Evolutionary conservation across 345 rosid genomes (phyloP).

Genomic region (Moringa oleifera): DNA sequence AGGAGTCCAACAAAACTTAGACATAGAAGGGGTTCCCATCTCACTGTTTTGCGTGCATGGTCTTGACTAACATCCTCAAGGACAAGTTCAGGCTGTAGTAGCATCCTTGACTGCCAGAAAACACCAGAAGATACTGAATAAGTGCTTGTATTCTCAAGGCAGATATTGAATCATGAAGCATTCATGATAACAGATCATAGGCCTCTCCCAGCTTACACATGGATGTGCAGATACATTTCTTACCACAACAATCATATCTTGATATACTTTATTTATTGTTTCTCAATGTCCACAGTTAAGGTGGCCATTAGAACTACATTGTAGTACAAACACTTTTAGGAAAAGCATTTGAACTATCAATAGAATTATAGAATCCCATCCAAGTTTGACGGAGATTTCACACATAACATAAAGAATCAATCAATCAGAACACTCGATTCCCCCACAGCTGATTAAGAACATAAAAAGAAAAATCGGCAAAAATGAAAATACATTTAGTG

Average conservation of each 20-base stretch:
- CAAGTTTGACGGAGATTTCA: not conserved
- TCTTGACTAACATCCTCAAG: conserved; percentile 95
- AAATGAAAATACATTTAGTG: not conserved
- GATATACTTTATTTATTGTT: not conserved
- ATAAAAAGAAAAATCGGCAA: not conserved
- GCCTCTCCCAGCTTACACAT: not conserved
- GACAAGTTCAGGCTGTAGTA: conserved; percentile 79
- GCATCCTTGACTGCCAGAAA: conserved; percentile 40
- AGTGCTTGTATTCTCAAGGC: not conserved
- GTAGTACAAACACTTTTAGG: not conserved
- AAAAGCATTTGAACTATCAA: no score
- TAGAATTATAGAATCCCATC: not conserved
- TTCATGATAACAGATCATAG: not conserved
- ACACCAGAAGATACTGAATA: conserved; percentile 7
- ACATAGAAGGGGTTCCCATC: not conserved
- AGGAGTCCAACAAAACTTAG: not conserved
- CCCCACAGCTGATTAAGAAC: not conserved
- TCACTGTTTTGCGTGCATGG: conserved; percentile 86
- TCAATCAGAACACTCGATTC: no score
- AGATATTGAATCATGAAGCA: not conserved
- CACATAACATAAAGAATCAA: not conserved
- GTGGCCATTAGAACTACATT: no score
- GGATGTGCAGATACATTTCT: no score
- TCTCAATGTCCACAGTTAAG: not conserved
- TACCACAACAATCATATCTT: not conserved